Conservation (phyloP, 768 basidiomycete species). For the Gelatoporia subvermispora region DNA sequence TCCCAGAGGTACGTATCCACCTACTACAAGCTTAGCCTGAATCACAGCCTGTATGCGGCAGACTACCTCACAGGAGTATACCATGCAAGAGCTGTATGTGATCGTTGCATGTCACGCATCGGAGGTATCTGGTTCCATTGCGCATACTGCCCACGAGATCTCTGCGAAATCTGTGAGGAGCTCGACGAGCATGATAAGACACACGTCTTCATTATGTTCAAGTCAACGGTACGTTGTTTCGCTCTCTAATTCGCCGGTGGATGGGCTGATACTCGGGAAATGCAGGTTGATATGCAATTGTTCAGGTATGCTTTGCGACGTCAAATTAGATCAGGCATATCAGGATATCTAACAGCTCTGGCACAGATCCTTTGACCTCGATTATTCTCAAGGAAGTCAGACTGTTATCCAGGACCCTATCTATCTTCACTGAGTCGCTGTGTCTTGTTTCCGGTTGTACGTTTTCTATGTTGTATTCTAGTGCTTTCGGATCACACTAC, state of each 20-base stretch:
- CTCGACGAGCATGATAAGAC: slow-evolving; percentile 78
- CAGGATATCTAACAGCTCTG: slow-evolving; percentile 35
- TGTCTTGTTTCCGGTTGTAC: background rate
- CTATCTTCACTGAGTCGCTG: slow-evolving; percentile 30
- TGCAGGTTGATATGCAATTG: slow-evolving; percentile 68
- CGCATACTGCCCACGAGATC: slow-evolving; percentile 79
- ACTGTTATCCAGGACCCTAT: slow-evolving; percentile 63
- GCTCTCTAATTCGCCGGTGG: background rate
- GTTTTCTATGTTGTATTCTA: background rate
- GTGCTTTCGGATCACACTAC: no score
- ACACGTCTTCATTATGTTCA: slow-evolving; percentile 86
- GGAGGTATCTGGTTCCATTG: slow-evolving; percentile 90
- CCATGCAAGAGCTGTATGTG: slow-evolving; percentile 74
- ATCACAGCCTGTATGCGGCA: slow-evolving; percentile 19
- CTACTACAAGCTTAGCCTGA: background rate
- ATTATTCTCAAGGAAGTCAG: slow-evolving; percentile 23
- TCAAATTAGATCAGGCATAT: slow-evolving; percentile 2
- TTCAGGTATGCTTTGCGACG: slow-evolving; percentile 49
- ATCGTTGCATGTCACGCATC: slow-evolving; percentile 79
- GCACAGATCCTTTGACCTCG: slow-evolving; percentile 46
- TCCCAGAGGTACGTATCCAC: slow-evolving; percentile 47
- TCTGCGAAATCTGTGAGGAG: slow-evolving; percentile 81
- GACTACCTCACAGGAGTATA: slow-evolving; percentile 58
- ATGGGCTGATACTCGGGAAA: slow-evolving; percentile 4
- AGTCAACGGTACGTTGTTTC: slow-evolving; percentile 51